Conservation (phyloP, 192 early-diverging fungal genomes). For the Coemansia sp. region DNA sequence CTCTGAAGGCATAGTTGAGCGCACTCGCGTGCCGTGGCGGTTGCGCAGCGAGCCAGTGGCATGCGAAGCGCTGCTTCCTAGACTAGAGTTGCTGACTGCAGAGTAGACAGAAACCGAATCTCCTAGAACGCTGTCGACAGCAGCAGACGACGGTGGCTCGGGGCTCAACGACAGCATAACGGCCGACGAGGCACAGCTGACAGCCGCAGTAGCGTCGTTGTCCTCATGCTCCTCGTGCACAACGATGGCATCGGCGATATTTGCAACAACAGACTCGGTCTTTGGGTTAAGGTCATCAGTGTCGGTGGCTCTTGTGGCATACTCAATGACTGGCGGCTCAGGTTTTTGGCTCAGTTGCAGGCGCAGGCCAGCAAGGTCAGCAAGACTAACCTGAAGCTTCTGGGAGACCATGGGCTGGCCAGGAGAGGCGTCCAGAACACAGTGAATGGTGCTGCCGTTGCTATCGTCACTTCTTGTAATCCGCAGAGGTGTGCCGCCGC, state of each 20-base stretch:
- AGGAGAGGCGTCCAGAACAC: neutral
- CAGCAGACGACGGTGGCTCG: neutral
- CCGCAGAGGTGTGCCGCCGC: neutral
- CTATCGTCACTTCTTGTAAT: neutral
- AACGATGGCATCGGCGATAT: neutral
- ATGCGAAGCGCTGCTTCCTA: neutral
- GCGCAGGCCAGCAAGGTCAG: neutral
- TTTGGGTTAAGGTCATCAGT: neutral
- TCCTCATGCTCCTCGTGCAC: constrained; percentile 2
- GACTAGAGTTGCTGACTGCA: neutral
- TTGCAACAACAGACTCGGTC: neutral
- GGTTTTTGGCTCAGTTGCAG: neutral
- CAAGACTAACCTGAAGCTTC: neutral
- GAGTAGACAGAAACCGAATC: constrained; percentile 1
- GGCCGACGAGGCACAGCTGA: constrained; percentile 1
- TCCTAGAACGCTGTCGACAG: neutral
- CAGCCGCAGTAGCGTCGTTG: constrained; percentile 6
- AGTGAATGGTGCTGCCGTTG: neutral
- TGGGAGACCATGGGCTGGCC: neutral
- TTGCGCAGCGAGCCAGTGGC: constrained; percentile 2
- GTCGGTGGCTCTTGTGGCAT: neutral
- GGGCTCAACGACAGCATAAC: neutral
- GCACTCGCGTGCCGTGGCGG: neutral
- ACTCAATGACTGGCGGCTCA: neutral
- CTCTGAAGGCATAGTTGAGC: neutral